Base-by-base conservation (phyloP, 2,329 filamentous ascomycete genomes). In the Elsinoe necatrix region DNA sequence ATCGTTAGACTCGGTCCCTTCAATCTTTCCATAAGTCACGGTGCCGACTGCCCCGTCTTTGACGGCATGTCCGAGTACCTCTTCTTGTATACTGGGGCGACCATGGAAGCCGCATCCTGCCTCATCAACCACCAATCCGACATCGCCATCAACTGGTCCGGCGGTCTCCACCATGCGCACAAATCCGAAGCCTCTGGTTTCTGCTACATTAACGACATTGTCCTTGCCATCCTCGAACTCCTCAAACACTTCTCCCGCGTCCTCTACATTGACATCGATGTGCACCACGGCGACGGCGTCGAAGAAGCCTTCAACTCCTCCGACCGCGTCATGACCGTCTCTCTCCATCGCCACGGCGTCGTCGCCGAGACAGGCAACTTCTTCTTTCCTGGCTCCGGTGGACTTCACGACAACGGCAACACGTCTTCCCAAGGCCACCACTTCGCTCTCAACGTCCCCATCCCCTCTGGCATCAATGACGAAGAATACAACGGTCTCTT, bases 121-220 rank as follows among this genome's bases (percentile, higher is more conserved):
- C 83, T 98, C 35, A 87, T 85, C 68, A 86, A 88, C 65, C 80
- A 84, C 48, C 87, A 95, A 72, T 89, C 90, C 27, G 89, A 97
- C 67, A 96, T 98, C 67, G 93, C 93, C 56, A 90, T 98, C 67
- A 95, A 95, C 65, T 98, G 93, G 93, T 93, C 90, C 16, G 93
- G 93, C 34, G 93, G 93, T 9, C 80, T 98, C 27, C 93, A 98
- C 71, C 93, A 98, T 67, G 93, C 93, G 45, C 96, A 97, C 72
- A 93, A 92, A 68, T 83, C 86, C 55, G 90, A 95, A 72, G 92
- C 93, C 0, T 92, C 87, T 12, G 93, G 93, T 0, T 98, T 98
- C 72, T 98, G 93, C 75, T 98, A 98, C 74, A 90, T 97, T 74
- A 98, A 98, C 71, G 93, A 98, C 71, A 97, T 97, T 65, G 93